A percentile compares a stretch with the other conserved stretches of the same genome.
Evolutionary conservation across 345 rosid species (phyloP).

Genomic region (Eucalyptus grandis): DNA sequence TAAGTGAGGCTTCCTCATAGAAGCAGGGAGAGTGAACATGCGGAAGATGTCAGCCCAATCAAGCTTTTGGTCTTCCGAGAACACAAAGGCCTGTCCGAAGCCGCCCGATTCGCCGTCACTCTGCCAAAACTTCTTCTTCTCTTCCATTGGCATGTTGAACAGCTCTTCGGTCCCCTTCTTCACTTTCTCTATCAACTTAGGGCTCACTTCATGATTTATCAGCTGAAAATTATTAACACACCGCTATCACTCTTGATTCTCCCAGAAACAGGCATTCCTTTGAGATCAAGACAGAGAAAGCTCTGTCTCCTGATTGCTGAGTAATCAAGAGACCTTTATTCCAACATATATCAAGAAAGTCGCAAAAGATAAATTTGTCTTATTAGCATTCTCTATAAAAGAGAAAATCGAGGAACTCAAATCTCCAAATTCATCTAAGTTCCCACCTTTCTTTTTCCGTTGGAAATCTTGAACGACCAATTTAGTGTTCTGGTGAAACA

Average conservation of each 20-base stretch:
- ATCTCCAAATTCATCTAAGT: background rate
- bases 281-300: background rate
- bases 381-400: background rate
- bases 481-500: background rate
- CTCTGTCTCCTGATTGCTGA: background rate
- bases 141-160: background rate
- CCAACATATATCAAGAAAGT: background rate
- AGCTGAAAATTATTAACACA: background rate
- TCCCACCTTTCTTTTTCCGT: background rate
- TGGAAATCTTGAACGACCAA: background rate
- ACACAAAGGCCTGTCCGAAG: background rate
- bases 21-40: background rate
- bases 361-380: background rate
- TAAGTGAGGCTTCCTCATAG: background rate
- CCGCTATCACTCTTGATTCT: background rate
- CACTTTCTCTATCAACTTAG: background rate
- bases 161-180: background rate
- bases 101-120: background rate
- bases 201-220: background rate
- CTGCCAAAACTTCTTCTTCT: background rate
- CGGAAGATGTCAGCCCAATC: background rate
- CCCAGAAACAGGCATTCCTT: background rate
- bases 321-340: background rate
- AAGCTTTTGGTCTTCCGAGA: conserved; percentile 1
- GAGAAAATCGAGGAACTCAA: background rate